These are phyloP conservation scores for Cryptosporidium ubiquitum DNA, from an alignment of 169 alveolate species.

Conservation along the genomic window DNA sequence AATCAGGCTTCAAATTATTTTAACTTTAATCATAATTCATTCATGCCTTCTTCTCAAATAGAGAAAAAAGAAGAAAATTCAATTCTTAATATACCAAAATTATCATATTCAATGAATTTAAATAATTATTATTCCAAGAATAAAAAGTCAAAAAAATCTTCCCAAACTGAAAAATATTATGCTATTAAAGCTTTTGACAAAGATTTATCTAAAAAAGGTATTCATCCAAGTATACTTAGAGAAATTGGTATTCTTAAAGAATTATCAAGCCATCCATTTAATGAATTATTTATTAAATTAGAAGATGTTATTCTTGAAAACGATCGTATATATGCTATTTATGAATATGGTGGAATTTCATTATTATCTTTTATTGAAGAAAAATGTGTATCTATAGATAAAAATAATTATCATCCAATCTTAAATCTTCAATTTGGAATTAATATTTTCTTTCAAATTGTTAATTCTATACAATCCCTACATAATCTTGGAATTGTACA, in stretches of 20 bases:
- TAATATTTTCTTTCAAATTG: conserved; percentile 37
- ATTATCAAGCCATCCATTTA: background rate
- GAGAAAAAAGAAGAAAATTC: too few species aligned
- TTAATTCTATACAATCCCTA: conserved; percentile 28
- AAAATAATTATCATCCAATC: background rate
- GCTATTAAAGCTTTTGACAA: conserved; percentile 70
- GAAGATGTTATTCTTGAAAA: conserved; percentile 40
- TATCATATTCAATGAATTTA: too few species aligned
- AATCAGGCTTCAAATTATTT: background rate
- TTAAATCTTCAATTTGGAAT: conserved; percentile 35
- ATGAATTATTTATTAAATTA: conserved; percentile 12
- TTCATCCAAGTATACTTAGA: conserved; percentile 70
- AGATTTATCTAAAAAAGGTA: conserved; percentile 64
- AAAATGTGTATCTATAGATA: background rate
- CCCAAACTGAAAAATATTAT: background rate
- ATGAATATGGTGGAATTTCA: conserved; percentile 70
- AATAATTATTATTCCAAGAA: background rate
- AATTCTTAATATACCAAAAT: too few species aligned
- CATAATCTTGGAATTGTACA: conserved; percentile 72
- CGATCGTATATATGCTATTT: conserved; percentile 57
- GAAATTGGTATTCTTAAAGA: conserved; percentile 69
- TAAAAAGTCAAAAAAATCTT: background rate
- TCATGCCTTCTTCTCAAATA: too few species aligned
- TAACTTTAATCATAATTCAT: background rate
- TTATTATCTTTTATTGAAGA: conserved; percentile 48